Percentiles rank a stretch among this genome's conserved stretches.
These are phyloP conservation scores for Colletotrichum paranaense DNA, from an alignment of 2,329 filamentous ascomycete species.

Conservation along the genomic window DNA sequence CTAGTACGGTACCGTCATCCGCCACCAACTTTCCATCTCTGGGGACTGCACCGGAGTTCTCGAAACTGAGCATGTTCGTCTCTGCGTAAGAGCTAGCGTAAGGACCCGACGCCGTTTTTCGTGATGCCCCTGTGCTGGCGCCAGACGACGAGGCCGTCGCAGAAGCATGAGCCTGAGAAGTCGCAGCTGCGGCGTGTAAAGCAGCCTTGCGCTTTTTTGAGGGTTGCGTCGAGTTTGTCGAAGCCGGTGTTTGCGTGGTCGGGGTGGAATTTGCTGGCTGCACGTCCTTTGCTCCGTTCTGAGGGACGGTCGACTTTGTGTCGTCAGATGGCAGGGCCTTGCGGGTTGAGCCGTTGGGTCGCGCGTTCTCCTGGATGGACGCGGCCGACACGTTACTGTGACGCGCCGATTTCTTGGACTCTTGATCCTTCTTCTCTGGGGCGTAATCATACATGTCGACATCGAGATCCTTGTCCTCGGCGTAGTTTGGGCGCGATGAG, in stretches of 20 bases:
- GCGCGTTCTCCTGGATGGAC: slow-evolving; percentile 49
- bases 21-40: slow-evolving; percentile 84
- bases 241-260: slow-evolving; percentile 57
- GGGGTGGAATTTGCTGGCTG: slow-evolving; percentile 38
- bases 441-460: slow-evolving; percentile 83
- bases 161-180: slow-evolving; percentile 34
- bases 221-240: slow-evolving; percentile 58
- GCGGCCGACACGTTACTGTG: slow-evolving; percentile 54
- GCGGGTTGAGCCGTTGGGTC: slow-evolving; percentile 50
- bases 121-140: slow-evolving; percentile 44
- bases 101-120: slow-evolving; percentile 50
- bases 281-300: slow-evolving; percentile 52
- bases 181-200: slow-evolving; percentile 31
- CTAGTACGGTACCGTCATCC: slow-evolving; percentile 88
- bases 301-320: slow-evolving; percentile 47
- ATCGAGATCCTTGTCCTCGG: slow-evolving; percentile 91
- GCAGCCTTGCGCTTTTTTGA: slow-evolving; percentile 90
- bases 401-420: slow-evolving; percentile 67
- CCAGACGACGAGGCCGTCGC: slow-evolving; percentile 41
- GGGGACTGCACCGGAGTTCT: slow-evolving; percentile 74
- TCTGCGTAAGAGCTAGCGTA: slow-evolving; percentile 60
- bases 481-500: slow-evolving; percentile 89
- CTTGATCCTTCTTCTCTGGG: slow-evolving; percentile 65
- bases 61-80: slow-evolving; percentile 91
- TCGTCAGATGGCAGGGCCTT: slow-evolving; percentile 54